Evolutionary conservation across 225 moss, liverwort and hornwort species (phyloP).

Genomic region (Polytrichum commune): DNA sequence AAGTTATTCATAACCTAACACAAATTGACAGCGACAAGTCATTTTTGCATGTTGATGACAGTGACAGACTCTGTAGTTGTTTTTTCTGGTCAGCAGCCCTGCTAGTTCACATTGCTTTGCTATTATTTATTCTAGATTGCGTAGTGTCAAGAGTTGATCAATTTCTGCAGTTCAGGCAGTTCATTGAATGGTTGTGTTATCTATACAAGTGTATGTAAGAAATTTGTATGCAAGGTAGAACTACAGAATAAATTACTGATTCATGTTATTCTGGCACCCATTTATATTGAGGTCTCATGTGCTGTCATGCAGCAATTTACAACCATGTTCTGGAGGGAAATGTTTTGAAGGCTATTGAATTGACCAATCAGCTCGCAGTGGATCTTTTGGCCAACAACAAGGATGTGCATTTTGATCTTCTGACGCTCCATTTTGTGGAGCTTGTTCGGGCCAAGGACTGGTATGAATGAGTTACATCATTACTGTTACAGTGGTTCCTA

Average conservation of each 20-base stretch:
- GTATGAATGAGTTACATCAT: slow-evolving; percentile 26
- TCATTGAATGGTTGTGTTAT: not conserved
- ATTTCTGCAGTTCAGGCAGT: not conserved
- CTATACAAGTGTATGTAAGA: no score
- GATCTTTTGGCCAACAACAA: slow-evolving; percentile 72
- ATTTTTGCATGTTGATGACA: no score
- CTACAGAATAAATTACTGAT: no score
- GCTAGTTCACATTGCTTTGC: no score
- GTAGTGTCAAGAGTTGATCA: no score
- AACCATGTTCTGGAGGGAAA: slow-evolving; percentile 83
- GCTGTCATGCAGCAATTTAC: slow-evolving; percentile 71
- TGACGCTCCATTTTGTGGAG: slow-evolving; percentile 87
- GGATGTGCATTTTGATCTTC: slow-evolving; percentile 80
- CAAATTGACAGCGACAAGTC: no score
- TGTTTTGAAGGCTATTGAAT: slow-evolving; percentile 78
- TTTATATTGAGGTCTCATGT: not conserved
- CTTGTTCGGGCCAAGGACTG: slow-evolving; percentile 90
- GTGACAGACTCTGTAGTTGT: no score
- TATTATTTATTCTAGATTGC: no score
- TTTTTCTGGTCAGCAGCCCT: no score
- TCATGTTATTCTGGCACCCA: no score
- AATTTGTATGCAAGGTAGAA: no score
- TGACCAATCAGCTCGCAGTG: slow-evolving; percentile 76
- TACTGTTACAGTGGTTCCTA: not conserved
- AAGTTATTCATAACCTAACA: not conserved